Evolutionary conservation across 768 basidiomycete genomes (phyloP), one percentile per base, ranked within the genome.

Genomic region (Tephrocybe sp.): DNA sequence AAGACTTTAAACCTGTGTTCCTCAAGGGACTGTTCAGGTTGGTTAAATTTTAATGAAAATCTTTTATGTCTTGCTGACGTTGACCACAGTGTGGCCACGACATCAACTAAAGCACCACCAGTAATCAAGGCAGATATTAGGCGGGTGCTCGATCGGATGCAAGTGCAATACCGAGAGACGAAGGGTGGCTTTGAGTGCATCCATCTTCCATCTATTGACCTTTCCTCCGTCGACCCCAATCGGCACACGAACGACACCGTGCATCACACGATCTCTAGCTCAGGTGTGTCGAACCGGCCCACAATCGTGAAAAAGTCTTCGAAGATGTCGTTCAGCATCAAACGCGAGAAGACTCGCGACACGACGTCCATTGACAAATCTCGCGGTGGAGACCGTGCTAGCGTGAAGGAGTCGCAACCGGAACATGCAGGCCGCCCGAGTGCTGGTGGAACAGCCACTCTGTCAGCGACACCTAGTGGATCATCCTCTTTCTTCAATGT

Each of bases 161-260:
- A 95, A 56, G 89, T 99, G 26, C 92, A 93, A 67, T 93, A 97
- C 65, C 82, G 93, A 34, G 90, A 93, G 66, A 93, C 83, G 58
- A 90, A 86, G 70, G 76, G 84, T 51, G 97, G 96, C 2, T 98
- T 93, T 66, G 96, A 99, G 67, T 99, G 97, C 71, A 90, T 96
- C 20, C 93, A 99, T 66, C 69, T 90, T 25, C 96, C 96, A 0
- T 94, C 92, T 24, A 98, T 98, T 67, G 94, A 97, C 64, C 70
- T 98, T 9, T 78, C 88, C 3, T 88, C 91, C 12, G 76, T 96
- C 11, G 79, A 83, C 59, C 1, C 57, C 72, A 9, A 56, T 48
- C 39, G 59, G 61, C 39, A 64, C 56, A 57, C 51, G 72, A 68
- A 28, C 7, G 4, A n/a, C 26, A 34, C 28, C 1, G 68, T 20